These are phyloP conservation scores for Phytophthora quininea DNA, from an alignment of 352 stramenopile genomes.

Conservation along the genomic window DNA sequence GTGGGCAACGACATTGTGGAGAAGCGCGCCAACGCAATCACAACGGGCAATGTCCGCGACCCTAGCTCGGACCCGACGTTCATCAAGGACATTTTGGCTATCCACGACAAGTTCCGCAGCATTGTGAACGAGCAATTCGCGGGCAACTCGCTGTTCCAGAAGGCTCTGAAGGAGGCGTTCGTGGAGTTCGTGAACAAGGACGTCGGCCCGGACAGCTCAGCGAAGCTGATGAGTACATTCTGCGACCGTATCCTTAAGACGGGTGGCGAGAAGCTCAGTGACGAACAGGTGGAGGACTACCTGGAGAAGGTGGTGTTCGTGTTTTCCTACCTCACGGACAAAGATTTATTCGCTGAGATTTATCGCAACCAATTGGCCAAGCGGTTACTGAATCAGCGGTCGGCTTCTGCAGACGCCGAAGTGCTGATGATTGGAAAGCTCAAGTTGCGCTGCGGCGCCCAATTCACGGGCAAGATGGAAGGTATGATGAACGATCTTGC, in stretches of 20 bases:
- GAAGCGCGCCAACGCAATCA: conserved; percentile 82
- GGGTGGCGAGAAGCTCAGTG: conserved; percentile 97
- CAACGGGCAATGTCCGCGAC: conserved; percentile 94
- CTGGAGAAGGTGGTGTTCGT: conserved; percentile 98
- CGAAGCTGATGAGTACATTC: conserved; percentile 99
- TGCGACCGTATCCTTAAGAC: conserved; percentile 99
- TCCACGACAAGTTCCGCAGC: conserved; percentile 98
- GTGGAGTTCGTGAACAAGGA: conserved; percentile 99
- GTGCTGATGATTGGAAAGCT: conserved; percentile 99
- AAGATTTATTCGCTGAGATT: conserved; percentile 99
- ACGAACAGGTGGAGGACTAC: conserved; percentile 97
- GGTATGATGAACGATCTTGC: conserved; percentile 99
- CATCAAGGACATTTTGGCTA: conserved; percentile 97
- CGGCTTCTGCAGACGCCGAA: conserved; percentile 97
- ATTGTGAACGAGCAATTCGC: conserved; percentile 98
- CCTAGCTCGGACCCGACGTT: conserved; percentile 94
- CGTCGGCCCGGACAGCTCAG: conserved; percentile 96
- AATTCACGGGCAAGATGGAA: conserved; percentile 99
- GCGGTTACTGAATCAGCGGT: conserved; percentile 98
- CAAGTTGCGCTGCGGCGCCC: conserved; percentile 97
- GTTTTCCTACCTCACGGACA: conserved; percentile 99
- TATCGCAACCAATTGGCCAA: conserved; percentile 99
- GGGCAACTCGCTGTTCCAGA: conserved; percentile 98
- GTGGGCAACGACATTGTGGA: conserved; percentile 90
- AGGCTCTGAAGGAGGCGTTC: conserved; percentile 99